Base-by-base conservation (phyloP, 352 stramenopile genomes). In the Globisporangium uncinulatum region DNA sequence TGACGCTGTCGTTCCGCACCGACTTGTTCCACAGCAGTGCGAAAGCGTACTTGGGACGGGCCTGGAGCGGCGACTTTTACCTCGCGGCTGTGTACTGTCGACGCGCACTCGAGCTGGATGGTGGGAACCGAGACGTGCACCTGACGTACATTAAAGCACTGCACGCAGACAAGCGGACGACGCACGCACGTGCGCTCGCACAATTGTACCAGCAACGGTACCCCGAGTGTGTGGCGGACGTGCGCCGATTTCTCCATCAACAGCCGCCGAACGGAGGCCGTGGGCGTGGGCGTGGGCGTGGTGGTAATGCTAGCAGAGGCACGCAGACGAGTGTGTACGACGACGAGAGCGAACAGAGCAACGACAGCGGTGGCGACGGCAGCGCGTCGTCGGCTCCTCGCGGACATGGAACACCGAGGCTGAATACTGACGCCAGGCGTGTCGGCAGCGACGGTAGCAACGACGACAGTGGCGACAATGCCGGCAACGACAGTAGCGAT, bases 41-140 rank as follows among this genome's bases (percentile, higher is more conserved):
- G 0, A 84, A 88, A 45, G 74, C 82, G 14, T 94, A 92, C 59
- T 41, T 91, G 3, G 68, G 62, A 21, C 66, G 84, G 54, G 61
- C 49, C 3, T 94, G 84, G 84, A 85, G 75, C 52, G 78, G 74
- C 31, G 84, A 92, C 42, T 63, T 52, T 0, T 90, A 88, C 59
- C 43, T 92, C 20, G 69, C 84, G 19, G 66, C 74, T 9, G 65
- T 83, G 29, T 79, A 86, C 31, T 86, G 80, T 59, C 87, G 88
- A 37, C 73, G 71, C 32, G 79, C 82, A 0, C 57, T 90, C 31
- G 69, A 86, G n/a, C 46, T 92, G 1, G 67, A 79, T 41, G 63
- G 69, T 4, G 62, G 66, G 17, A 70, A 89, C 52, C 64, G 65
- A 4, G 67, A 74, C 2, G 54, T 89, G 8, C 62, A 83, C 32